Evolutionary conservation across 306 rosid genomes (phyloP).

Genomic region (Potentilla sterilis): DNA sequence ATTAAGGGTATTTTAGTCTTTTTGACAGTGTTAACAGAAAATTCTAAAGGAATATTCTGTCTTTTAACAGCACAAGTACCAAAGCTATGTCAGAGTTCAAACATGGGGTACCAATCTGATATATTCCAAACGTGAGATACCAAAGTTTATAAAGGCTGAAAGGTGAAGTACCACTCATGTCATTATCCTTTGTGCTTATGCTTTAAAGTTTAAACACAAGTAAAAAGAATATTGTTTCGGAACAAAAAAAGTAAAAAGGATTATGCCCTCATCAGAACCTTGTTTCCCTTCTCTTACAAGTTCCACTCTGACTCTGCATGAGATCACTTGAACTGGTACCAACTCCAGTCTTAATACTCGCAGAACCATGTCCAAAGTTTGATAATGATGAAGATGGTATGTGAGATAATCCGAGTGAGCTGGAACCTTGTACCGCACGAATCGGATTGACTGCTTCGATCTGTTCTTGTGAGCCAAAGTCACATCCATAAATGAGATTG

Average conservation of each 20-base stretch:
- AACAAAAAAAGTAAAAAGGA: not conserved
- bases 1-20: too few relatives aligned
- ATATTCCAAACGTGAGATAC: too few relatives aligned
- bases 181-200: too few relatives aligned
- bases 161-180: too few relatives aligned
- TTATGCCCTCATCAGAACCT: not conserved
- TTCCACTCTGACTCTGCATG: not conserved
- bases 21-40: too few relatives aligned
- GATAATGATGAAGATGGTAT: conserved; percentile 17
- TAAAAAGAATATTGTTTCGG: not conserved
- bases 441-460: not conserved
- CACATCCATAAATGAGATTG: not conserved
- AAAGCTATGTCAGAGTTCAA: too few relatives aligned
- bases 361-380: conserved; percentile 8
- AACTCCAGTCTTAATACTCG: not conserved
- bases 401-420: not conserved
- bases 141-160: too few relatives aligned
- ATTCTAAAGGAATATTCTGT: too few relatives aligned
- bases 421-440: not conserved
- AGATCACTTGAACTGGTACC: not conserved
- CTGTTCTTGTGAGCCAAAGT: not conserved
- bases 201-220: not conserved
- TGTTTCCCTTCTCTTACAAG: not conserved
- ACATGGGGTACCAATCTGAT: too few relatives aligned
- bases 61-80: too few relatives aligned